Evolutionary conservation across 768 basidiomycete species (phyloP).

Genomic region (Fomitopsis serialis): DNA sequence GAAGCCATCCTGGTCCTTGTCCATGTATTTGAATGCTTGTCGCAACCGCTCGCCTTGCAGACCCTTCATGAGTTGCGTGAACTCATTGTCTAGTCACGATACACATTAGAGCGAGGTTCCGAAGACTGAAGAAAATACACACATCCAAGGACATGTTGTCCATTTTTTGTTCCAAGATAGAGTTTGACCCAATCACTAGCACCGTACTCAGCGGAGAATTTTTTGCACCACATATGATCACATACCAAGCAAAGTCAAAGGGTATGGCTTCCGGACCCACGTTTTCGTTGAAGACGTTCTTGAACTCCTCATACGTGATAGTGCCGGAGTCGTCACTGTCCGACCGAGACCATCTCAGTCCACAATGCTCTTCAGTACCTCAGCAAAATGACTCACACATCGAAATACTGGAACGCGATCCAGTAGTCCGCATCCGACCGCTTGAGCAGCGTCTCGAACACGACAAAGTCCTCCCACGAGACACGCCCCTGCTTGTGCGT

Average conservation of each 20-base stretch:
- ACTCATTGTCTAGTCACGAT: slow-evolving; percentile 71
- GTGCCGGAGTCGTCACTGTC: slow-evolving; percentile 83
- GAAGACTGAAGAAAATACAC: slow-evolving; percentile 25
- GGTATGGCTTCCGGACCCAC: slow-evolving; percentile 78
- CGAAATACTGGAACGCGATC: slow-evolving; percentile 95
- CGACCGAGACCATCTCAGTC: background rate
- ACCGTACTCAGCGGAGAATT: background rate
- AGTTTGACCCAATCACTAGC: slow-evolving; percentile 91
- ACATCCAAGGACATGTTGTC: slow-evolving; percentile 90
- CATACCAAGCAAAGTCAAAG: slow-evolving; percentile 90
- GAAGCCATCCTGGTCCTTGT: slow-evolving; percentile 87
- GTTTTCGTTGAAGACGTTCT: slow-evolving; percentile 81
- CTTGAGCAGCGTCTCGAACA: slow-evolving; percentile 92
- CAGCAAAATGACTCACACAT: slow-evolving; percentile 58
- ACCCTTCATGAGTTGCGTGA: slow-evolving; percentile 98
- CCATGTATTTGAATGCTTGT: slow-evolving; percentile 92
- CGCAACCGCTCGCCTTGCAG: slow-evolving; percentile 96
- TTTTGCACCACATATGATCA: slow-evolving; percentile 8
- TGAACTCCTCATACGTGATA: slow-evolving; percentile 94
- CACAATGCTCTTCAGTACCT: background rate
- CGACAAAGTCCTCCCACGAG: slow-evolving; percentile 93
- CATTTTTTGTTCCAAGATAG: slow-evolving; percentile 91
- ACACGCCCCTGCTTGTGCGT: slow-evolving; percentile 67
- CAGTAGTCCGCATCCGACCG: slow-evolving; percentile 95
- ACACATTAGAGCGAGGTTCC: background rate